phyloP scores from a whole-genome alignment of 371 early-diverging fungal genomes.

The Mortierella sp. region DNA sequence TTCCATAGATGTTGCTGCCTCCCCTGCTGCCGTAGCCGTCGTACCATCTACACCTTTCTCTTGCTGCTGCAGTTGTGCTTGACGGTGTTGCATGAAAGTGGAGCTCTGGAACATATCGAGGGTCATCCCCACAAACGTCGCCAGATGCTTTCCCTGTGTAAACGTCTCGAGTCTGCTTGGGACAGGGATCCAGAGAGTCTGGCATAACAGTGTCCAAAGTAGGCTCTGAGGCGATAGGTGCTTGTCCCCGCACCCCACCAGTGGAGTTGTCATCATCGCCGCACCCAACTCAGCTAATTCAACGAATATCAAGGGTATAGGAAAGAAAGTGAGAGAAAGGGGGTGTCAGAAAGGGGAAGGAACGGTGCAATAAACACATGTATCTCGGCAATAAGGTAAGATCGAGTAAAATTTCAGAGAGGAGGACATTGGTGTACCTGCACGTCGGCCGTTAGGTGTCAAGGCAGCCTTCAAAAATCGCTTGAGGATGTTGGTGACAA shows the following conservation, averaged over 20 bases:
- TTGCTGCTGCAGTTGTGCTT: slow-evolving; percentile 17
- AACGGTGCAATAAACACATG: background rate
- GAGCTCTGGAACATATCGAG: slow-evolving; percentile 48
- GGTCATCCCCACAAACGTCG: slow-evolving; percentile 48
- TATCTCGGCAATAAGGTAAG: background rate
- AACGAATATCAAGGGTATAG: background rate
- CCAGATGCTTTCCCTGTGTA: slow-evolving; percentile 42
- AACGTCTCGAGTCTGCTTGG: slow-evolving; percentile 50
- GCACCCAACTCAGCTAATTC: slow-evolving; percentile 47
- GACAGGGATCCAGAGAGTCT: slow-evolving; percentile 51
- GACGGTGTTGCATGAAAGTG: slow-evolving; percentile 23
- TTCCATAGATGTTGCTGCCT: slow-evolving; percentile 11
- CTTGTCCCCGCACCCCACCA: slow-evolving; percentile 33
- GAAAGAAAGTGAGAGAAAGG: background rate
- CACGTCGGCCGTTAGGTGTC: slow-evolving; percentile 44
- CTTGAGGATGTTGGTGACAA: slow-evolving; percentile 40
- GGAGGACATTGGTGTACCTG: slow-evolving; percentile 23
- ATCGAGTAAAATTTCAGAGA: background rate
- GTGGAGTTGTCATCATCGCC: slow-evolving; percentile 54
- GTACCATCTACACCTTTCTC: background rate
- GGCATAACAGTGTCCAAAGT: slow-evolving; percentile 52
- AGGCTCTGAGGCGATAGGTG: slow-evolving; percentile 50
- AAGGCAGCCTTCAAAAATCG: slow-evolving; percentile 39
- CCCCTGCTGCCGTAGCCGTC: background rate
- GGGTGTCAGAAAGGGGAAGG: background rate